phyloP scores from a whole-genome alignment of 1,284 basidiomycete species.

The Sporisorium exsertum region DNA sequence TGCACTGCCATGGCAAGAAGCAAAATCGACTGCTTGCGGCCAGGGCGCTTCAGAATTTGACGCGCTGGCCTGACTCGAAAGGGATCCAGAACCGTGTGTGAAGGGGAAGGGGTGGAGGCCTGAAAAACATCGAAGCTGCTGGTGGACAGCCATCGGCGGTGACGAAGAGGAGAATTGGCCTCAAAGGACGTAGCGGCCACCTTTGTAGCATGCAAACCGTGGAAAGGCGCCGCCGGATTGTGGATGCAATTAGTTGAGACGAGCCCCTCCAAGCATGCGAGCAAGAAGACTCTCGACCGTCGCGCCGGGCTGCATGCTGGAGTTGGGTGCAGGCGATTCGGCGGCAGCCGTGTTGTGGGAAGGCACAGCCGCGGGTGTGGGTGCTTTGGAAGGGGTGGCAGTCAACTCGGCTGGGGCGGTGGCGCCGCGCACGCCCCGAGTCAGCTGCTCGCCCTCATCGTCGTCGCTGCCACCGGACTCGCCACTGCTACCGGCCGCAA shows the following conservation, averaged over 20 bases:
- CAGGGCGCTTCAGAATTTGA: constrained; percentile 59
- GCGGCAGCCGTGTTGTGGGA: constrained; percentile 14
- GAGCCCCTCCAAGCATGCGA: constrained; percentile 54
- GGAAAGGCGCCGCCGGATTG: too few species aligned
- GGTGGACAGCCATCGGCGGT: neutral
- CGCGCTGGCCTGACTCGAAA: constrained; percentile 33
- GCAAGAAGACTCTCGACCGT: constrained; percentile 57
- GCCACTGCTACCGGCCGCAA: constrained; percentile 35
- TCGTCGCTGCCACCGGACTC: constrained; percentile 43
- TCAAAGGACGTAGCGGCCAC: too few species aligned
- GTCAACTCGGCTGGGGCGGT: constrained; percentile 53
- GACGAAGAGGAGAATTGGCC: too few species aligned
- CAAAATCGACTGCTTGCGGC: constrained; percentile 16
- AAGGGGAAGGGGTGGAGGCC: neutral
- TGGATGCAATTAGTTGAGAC: constrained; percentile 13
- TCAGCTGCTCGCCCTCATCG: constrained; percentile 29
- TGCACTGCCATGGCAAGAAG: constrained; percentile 1
- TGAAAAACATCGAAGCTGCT: neutral
- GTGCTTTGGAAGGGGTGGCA: constrained; percentile 31
- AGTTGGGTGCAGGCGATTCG: constrained; percentile 33
- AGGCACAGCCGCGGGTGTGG: constrained; percentile 21
- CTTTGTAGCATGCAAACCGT: neutral
- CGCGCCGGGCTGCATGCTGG: constrained; percentile 42
- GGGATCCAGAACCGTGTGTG: neutral
- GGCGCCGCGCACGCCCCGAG: constrained; percentile 39